Base-by-base conservation (phyloP, 176 grass and related monocot species). In the Aegilops umbellulata region DNA sequence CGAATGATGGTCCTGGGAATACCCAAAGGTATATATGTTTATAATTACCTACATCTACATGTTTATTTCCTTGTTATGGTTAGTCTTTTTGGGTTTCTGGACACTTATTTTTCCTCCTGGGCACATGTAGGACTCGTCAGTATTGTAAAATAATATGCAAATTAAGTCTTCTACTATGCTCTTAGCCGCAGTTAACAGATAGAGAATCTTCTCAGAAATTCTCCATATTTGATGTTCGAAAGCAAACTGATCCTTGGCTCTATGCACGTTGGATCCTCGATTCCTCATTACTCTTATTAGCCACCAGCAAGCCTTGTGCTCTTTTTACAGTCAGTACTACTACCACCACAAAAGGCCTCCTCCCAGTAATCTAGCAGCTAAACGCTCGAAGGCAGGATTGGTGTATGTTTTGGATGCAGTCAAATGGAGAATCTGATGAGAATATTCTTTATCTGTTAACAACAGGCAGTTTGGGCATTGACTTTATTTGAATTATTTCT, bases 371-470 rank as follows among this genome's bases (percentile, higher is more conserved):
- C 34, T 58, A 80, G 23, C 35, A 35, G 27, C 49, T 31, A 76
- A 76, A 15, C 25, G 26, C 49, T 81, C 20, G 16, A 81, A 82
- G 80, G 31, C n/a, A 72, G 77, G 83, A 32, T 46, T 26, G 15
- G 11, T 38, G 55, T 77, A 77, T 91, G 82, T 77, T 58, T 65
- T 70, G 63, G 30, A 85, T 64, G 57, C 49, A 85, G 20, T 85
- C 90, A 88, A 88, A 65, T 69, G 86, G 90, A 88, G 86, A 91
- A 91, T 91, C 78, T 91, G 55, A 91, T 88, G 90, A 82, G 90
- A 71, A 88, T 66, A 91, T 91, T 91, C 90, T 91, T 76, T 91
- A 91, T 82, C 82, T 80, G 86, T 88, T 91, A 85, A 91, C 89
- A 87, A 65, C 51, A 60, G 80, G 60, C 29, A 42, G 36, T 66